Conservation (phyloP, 2,329 filamentous ascomycete genomes). For the Pseudogymnoascus sp. region DNA sequence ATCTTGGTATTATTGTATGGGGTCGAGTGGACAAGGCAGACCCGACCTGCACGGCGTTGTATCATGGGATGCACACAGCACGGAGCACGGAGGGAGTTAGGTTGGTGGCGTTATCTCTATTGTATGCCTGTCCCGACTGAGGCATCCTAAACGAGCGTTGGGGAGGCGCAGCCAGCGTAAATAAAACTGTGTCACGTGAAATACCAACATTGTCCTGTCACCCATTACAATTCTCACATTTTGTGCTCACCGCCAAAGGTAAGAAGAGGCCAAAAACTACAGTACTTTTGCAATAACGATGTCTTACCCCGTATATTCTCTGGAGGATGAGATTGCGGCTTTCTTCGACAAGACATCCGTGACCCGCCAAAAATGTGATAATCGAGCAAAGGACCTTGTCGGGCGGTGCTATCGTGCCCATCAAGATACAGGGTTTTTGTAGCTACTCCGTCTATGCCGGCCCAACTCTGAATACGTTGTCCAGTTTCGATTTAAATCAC, state of each 20-base stretch:
- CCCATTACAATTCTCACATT: too few relatives aligned
- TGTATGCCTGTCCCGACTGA: background rate
- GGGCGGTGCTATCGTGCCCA: slow-evolving; percentile 28
- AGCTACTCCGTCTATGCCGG: slow-evolving; percentile 37
- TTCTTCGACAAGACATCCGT: slow-evolving; percentile 26
- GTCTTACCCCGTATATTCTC: slow-evolving; percentile 19
- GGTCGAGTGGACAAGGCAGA: background rate
- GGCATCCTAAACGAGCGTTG: background rate
- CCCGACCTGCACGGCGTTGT: background rate
- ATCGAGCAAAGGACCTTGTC: slow-evolving; percentile 25
- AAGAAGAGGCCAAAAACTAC: too few relatives aligned
- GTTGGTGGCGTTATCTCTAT: background rate
- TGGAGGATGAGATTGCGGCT: slow-evolving; percentile 22
- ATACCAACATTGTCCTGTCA: too few relatives aligned
- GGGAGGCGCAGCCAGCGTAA: background rate
- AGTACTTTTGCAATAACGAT: too few relatives aligned
- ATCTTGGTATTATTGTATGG: background rate
- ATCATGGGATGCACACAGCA: background rate
- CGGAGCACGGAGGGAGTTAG: background rate
- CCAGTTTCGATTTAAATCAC: slow-evolving; percentile 34
- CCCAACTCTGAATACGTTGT: slow-evolving; percentile 28
- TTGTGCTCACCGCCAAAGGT: too few relatives aligned
- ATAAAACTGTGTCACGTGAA: too few relatives aligned
- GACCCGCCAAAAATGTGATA: slow-evolving; percentile 19
- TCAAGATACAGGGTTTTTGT: slow-evolving; percentile 32